These are phyloP conservation scores for Saccharomycopsis microspora DNA, from an alignment of 805 yeast genomes.

Conservation along the genomic window DNA sequence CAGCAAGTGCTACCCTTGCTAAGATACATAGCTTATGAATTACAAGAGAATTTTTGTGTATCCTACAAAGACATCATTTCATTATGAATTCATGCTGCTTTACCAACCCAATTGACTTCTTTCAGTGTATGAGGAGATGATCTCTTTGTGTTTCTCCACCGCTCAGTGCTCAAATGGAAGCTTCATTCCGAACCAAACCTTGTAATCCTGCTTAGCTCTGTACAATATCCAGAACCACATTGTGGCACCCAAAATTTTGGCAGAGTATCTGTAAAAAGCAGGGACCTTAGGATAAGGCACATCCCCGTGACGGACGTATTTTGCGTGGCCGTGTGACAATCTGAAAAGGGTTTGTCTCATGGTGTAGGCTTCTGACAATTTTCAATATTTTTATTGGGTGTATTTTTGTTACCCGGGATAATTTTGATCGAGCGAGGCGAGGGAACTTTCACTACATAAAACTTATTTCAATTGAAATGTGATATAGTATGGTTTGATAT, in stretches of 20 bases:
- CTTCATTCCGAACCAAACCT: constrained; percentile 42
- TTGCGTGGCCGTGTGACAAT: constrained; percentile 18
- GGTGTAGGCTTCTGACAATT: background rate
- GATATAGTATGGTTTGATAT: too few species aligned
- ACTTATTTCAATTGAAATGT: too few species aligned
- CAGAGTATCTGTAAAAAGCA: constrained; percentile 42
- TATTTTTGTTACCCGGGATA: too few species aligned
- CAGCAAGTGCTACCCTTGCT: too few species aligned
- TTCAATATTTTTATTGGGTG: too few species aligned
- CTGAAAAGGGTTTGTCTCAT: constrained; percentile 16
- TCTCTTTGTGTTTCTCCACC: background rate
- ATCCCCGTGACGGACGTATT: constrained; percentile 39
- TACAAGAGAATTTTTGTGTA: too few species aligned
- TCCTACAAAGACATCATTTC: too few species aligned
- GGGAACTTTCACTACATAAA: background rate
- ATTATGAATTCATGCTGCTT: too few species aligned
- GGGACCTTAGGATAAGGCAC: constrained; percentile 59
- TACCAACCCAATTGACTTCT: too few species aligned
- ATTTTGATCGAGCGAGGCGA: too few species aligned
- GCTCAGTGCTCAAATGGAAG: constrained; percentile 32
- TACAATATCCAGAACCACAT: constrained; percentile 87
- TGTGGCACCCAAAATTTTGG: constrained; percentile 67
- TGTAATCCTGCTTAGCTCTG: constrained; percentile 64
- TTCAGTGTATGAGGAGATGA: too few species aligned
- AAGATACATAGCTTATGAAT: too few species aligned